Percentiles rank a stretch among this genome's conserved stretches.
These are phyloP conservation scores for Candida tibetensis DNA, from an alignment of 805 yeast species.

Conservation along the genomic window DNA sequence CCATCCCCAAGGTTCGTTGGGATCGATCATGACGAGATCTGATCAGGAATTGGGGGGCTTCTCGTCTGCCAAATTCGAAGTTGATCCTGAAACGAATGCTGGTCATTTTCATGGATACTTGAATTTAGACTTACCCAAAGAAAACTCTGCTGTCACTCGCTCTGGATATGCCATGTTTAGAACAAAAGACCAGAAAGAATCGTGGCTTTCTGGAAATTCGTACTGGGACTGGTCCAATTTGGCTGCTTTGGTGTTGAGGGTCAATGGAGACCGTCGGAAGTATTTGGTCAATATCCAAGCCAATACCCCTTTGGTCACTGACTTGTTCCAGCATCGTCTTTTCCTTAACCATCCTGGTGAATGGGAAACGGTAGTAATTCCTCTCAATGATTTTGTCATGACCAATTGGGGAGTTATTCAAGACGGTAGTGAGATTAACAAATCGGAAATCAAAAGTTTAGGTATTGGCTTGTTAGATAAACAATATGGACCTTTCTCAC, in stretches of 20 bases:
- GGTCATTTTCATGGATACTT: slow-evolving; percentile 56
- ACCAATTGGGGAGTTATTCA: slow-evolving; percentile 74
- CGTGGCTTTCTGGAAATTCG: slow-evolving; percentile 46
- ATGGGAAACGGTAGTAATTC: slow-evolving; percentile 83
- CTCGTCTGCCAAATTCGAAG: slow-evolving; percentile 57
- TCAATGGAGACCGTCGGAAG: slow-evolving; percentile 70
- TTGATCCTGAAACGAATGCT: slow-evolving; percentile 30
- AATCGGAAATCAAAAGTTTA: slow-evolving; percentile 61
- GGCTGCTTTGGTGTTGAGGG: slow-evolving; percentile 62
- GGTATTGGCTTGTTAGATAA: slow-evolving; percentile 79
- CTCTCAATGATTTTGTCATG: slow-evolving; percentile 74
- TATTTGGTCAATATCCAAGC: slow-evolving; percentile 81
- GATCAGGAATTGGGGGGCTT: slow-evolving; percentile 80
- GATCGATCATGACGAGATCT: slow-evolving; percentile 55
- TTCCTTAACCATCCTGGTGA: slow-evolving; percentile 67
- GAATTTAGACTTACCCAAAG: slow-evolving; percentile 62
- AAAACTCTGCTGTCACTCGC: slow-evolving; percentile 59
- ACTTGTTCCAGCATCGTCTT: slow-evolving; percentile 77
- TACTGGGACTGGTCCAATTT: slow-evolving; percentile 71
- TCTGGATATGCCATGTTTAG: slow-evolving; percentile 86
- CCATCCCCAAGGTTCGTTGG: slow-evolving; percentile 42
- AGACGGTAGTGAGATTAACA: slow-evolving; percentile 55
- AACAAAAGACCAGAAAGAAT: slow-evolving; percentile 59
- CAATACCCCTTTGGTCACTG: slow-evolving; percentile 73
- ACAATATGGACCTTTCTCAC: slow-evolving; percentile 70